Percentiles rank a stretch among this genome's conserved stretches.
Conservation (phyloP, 768 basidiomycete genomes). For the Tulasnella sp. region DNA sequence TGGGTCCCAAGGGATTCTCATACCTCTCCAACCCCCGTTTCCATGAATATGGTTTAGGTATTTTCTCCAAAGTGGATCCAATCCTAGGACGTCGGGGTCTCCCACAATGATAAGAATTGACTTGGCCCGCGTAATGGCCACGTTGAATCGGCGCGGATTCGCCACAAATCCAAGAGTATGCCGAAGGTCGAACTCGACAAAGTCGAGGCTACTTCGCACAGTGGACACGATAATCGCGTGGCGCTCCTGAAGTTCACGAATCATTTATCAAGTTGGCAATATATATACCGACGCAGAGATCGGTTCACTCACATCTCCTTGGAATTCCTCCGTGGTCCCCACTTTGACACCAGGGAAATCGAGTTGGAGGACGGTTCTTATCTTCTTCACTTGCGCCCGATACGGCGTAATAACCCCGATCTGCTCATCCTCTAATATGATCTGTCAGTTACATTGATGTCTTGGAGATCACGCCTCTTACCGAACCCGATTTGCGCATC, state of each 20-base stretch:
- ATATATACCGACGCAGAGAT: neutral
- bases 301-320: conserved; percentile 41
- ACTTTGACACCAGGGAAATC: conserved; percentile 36
- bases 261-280: neutral
- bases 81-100: conserved; percentile 54
- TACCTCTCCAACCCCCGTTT: conserved; percentile 54
- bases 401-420: conserved; percentile 47
- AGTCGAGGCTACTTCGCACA: conserved; percentile 53
- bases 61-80: conserved; percentile 57
- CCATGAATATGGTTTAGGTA: conserved; percentile 57
- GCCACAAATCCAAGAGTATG: conserved; percentile 51
- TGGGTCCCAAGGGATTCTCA: conserved; percentile 21
- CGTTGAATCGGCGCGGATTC: conserved; percentile 34
- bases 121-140: conserved; percentile 63
- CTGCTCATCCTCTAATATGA: conserved; percentile 35
- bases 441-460: neutral
- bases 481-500: conserved; percentile 30
- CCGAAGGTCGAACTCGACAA: conserved; percentile 50
- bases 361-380: conserved; percentile 36
- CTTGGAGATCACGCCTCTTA: neutral
- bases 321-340: conserved; percentile 45
- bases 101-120: conserved; percentile 62
- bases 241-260: conserved; percentile 46
- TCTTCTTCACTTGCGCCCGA: conserved; percentile 41
- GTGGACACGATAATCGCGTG: conserved; percentile 57